Conservation (phyloP, 345 rosid genomes). For the Salix caprea region DNA sequence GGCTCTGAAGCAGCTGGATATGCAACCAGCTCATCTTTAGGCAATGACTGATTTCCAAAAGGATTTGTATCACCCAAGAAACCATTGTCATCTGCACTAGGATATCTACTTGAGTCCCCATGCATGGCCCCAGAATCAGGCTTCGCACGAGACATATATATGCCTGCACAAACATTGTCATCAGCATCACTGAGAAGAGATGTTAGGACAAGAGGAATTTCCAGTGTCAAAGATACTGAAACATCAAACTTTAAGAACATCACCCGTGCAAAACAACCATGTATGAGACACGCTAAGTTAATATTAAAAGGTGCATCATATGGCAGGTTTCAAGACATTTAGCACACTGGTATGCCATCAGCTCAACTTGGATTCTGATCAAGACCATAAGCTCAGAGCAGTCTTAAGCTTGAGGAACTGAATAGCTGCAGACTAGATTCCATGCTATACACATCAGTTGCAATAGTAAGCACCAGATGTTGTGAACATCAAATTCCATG, state of each 20-base stretch:
- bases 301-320: neutral
- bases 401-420: too few species aligned
- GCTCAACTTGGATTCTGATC: too few species aligned
- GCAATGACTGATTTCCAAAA: constrained; percentile 42
- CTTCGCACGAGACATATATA: constrained; percentile 48
- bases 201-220: neutral
- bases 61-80: constrained; percentile 44
- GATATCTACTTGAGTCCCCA: constrained; percentile 52
- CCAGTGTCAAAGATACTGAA: neutral
- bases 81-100: constrained; percentile 46
- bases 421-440: too few species aligned
- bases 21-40: constrained; percentile 48
- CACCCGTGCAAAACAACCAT: constrained; percentile 1
- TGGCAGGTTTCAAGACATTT: too few species aligned
- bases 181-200: neutral
- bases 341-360: too few species aligned
- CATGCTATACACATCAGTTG: too few species aligned
- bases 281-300: neutral
- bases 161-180: constrained; percentile 42
- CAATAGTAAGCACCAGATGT: neutral
- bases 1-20: constrained; percentile 51
- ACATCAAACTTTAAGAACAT: neutral
- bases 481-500: neutral
- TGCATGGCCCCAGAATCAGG: constrained; percentile 52
- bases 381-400: too few species aligned